These are phyloP conservation scores for Aspergillus amoenus DNA, from an alignment of 2,329 filamentous ascomycete species.

Conservation along the genomic window DNA sequence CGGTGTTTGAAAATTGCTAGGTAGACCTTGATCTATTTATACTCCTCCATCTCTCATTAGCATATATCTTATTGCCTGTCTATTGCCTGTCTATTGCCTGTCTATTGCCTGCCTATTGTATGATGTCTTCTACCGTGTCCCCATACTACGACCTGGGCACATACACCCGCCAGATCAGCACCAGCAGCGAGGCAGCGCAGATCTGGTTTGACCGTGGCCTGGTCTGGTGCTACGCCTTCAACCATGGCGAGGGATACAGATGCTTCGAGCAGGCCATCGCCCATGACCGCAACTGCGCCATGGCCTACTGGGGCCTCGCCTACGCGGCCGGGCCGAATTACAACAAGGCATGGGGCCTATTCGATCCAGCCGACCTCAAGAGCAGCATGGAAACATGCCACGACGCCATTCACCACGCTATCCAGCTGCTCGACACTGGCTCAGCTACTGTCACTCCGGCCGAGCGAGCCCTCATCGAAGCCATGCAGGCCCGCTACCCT, in stretches of 20 bases:
- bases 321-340: conserved; percentile 51
- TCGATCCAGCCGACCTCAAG: conserved; percentile 61
- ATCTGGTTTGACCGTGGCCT: too few species aligned
- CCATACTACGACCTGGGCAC: too few species aligned
- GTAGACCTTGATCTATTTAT: too few species aligned
- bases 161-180: too few species aligned
- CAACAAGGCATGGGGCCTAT: conserved; percentile 75
- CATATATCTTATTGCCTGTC: too few species aligned
- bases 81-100: too few species aligned
- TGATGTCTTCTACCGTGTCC: too few species aligned
- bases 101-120: too few species aligned
- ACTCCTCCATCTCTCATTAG: too few species aligned
- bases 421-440: conserved; percentile 31
- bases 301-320: conserved; percentile 48
- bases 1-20: too few species aligned
- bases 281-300: conserved; percentile 35
- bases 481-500: conserved; percentile 63
- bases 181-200: too few species aligned
- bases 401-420: conserved; percentile 47
- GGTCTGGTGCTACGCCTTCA: conserved; percentile 31
- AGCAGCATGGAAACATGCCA: conserved; percentile 49
- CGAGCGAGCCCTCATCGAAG: conserved; percentile 64
- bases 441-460: conserved; percentile 33
- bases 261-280: conserved; percentile 40
- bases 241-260: conserved; percentile 37